phyloP scores from a whole-genome alignment of 129 eudicot species.

The Saposhnikovia divaricata region DNA sequence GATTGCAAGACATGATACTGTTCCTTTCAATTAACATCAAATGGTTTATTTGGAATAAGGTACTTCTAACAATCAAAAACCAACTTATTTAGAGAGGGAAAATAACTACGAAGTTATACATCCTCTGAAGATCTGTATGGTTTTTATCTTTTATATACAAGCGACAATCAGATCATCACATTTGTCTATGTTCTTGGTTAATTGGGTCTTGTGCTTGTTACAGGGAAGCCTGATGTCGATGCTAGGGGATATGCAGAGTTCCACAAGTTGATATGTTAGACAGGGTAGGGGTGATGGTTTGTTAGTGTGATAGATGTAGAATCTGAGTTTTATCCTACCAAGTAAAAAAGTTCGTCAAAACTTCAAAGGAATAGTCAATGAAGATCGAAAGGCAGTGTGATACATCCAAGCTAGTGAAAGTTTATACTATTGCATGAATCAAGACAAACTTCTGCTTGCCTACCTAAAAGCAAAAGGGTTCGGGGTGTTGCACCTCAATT shows the following conservation, averaged over 20 bases:
- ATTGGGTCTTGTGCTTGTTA: slow-evolving; percentile 4
- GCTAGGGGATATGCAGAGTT: slow-evolving; percentile 30
- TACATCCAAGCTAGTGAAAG: slow-evolving; percentile 90
- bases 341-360: slow-evolving; percentile 33
- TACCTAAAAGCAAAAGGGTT: not conserved
- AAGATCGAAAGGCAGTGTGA: slow-evolving; percentile 51
- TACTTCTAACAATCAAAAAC: not conserved
- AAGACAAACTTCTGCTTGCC: not conserved
- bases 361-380: slow-evolving; percentile 27
- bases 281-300: slow-evolving; percentile 82
- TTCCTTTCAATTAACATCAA: not conserved
- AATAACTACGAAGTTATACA: not conserved
- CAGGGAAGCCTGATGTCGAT: slow-evolving; percentile 36
- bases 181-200: no score
- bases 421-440: slow-evolving; percentile 55
- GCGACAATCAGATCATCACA: no score
- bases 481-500: not conserved
- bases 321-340: slow-evolving; percentile 44
- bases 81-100: no score
- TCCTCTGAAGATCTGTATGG: no score
- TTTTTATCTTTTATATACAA: no score
- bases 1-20: not conserved
- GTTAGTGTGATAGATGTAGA: slow-evolving; percentile 70
- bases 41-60: not conserved
- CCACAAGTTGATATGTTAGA: slow-evolving; percentile 76